Evolutionary conservation across 345 rosid species (phyloP).

Genomic region (Boechera retrofracta): DNA sequence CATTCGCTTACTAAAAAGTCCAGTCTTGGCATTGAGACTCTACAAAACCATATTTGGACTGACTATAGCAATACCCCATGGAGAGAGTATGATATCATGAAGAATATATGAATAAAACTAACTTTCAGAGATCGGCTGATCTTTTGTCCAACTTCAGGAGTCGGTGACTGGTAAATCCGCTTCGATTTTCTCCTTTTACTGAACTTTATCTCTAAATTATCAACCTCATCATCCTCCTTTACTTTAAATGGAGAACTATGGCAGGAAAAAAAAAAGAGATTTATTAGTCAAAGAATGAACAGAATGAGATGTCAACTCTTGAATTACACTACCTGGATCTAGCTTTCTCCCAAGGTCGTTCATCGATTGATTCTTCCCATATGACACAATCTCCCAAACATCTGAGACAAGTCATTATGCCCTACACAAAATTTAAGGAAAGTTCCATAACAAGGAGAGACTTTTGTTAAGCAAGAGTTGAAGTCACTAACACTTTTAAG

Average conservation of each 20-base stretch:
- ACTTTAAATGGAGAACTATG: conserved; percentile 75
- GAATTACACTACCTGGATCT: conserved; percentile 65
- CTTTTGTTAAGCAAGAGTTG: conserved; percentile 2
- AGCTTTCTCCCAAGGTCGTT: conserved; percentile 95
- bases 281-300: neutral
- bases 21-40: conserved; percentile 97
- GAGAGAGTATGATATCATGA: conserved; percentile 10
- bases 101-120: conserved; percentile 48
- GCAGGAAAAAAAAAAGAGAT: neutral
- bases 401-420: conserved; percentile 73
- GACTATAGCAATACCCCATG: neutral
- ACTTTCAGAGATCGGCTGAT: conserved; percentile 81
- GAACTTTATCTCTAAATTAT: conserved; percentile 72
- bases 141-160: conserved; percentile 88
- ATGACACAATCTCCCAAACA: conserved; percentile 92
- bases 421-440: conserved; percentile 50
- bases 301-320: conserved; percentile 3
- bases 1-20: conserved; percentile 88
- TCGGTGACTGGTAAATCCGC: conserved; percentile 68
- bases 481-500: neutral
- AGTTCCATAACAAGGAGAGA: neutral
- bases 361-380: conserved; percentile 97
- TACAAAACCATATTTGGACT: conserved; percentile 52
- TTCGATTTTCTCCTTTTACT: conserved; percentile 63
- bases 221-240: conserved; percentile 84